Evolutionary conservation across 1,139 yeast genomes (phyloP).

Genomic region (Saccharomyces pastorianus): DNA sequence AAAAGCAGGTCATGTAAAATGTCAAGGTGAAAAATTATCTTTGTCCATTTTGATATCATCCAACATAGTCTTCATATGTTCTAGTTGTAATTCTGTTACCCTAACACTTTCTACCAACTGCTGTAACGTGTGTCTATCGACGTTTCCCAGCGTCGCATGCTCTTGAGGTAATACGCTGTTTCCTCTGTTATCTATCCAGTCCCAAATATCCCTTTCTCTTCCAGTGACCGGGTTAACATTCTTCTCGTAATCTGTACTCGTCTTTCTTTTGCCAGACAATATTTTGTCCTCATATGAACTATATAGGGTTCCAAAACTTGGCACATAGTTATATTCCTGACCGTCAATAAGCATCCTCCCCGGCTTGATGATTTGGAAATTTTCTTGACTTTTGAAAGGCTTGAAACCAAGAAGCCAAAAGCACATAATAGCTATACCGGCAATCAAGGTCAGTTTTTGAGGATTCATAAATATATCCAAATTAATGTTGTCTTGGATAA

Average conservation of each 20-base stretch:
- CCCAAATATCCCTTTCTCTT: conserved; percentile 68
- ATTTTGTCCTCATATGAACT: conserved; percentile 34
- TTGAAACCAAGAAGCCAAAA: background rate
- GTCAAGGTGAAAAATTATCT: background rate
- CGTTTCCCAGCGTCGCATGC: conserved; percentile 7
- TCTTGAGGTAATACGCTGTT: conserved; percentile 16
- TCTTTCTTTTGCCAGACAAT: conserved; percentile 20
- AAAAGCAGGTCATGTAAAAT: background rate
- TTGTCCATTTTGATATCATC: background rate
- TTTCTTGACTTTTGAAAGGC: background rate
- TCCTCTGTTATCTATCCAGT: conserved; percentile 63
- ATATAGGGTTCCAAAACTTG: conserved; percentile 39
- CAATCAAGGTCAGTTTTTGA: background rate
- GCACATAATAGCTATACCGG: background rate
- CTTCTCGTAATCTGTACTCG: conserved; percentile 1
- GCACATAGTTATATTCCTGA: conserved; percentile 40
- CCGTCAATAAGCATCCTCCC: conserved; percentile 34
- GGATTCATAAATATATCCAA: background rate
- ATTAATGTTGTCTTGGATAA: background rate
- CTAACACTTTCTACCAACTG: conserved; percentile 48
- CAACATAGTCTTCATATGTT: conserved; percentile 31
- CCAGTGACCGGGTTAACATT: conserved; percentile 23
- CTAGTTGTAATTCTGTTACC: conserved; percentile 46
- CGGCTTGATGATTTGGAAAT: conserved; percentile 12
- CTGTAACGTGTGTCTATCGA: conserved; percentile 32